Conservation (phyloP, 345 rosid species). For the Citrus glauca region DNA sequence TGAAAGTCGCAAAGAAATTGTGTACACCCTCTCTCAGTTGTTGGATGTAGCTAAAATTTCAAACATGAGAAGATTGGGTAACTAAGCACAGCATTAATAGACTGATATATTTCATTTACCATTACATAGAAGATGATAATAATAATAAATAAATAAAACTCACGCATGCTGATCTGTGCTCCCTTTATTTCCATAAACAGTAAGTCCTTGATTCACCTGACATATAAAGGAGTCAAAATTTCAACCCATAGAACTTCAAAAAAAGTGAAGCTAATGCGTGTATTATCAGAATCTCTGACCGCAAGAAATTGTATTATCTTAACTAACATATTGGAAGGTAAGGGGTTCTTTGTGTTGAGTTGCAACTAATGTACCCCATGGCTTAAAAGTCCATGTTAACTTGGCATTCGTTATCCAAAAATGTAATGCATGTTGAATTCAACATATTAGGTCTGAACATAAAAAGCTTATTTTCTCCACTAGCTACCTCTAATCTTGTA, state of each 20-base stretch:
- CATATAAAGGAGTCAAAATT: slow-evolving; percentile 18
- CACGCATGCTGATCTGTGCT: slow-evolving; percentile 99
- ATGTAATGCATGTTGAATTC: background rate
- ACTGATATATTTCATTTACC: background rate
- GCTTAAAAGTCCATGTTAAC: background rate
- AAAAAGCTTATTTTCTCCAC: background rate
- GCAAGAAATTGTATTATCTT: background rate
- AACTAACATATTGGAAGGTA: background rate
- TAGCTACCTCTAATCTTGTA: background rate
- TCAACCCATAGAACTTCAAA: background rate
- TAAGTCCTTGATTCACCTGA: slow-evolving; percentile 95
- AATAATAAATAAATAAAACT: slow-evolving; percentile 26
- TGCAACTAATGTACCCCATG: background rate
- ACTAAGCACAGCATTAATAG: background rate
- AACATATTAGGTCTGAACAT: background rate
- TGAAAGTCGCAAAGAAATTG: slow-evolving; percentile 94
- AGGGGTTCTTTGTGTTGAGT: background rate
- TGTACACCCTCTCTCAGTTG: slow-evolving; percentile 97
- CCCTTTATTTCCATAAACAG: slow-evolving; percentile 98
- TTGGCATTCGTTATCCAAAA: background rate
- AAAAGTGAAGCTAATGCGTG: too few relatives aligned
- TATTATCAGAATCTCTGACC: background rate
- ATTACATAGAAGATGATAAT: too few relatives aligned
- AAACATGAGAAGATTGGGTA: slow-evolving; percentile 10
- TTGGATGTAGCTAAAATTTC: slow-evolving; percentile 72